These are phyloP conservation scores for Yamadazyma taylorii DNA, from an alignment of 1,139 yeast species.

Conservation along the genomic window DNA sequence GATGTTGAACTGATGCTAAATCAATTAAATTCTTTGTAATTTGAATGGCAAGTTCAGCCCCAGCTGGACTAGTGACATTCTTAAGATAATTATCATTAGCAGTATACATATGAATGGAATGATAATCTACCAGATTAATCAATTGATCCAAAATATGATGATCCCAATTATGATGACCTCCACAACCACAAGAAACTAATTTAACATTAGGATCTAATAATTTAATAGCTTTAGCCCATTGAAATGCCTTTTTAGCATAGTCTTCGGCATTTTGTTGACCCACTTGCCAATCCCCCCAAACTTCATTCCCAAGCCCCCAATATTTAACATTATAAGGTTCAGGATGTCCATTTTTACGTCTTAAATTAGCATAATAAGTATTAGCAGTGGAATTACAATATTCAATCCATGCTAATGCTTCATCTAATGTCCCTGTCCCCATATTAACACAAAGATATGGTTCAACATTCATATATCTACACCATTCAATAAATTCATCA, in stretches of 20 bases:
- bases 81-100: constrained; percentile 23
- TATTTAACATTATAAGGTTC: constrained; percentile 33
- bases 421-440: constrained; percentile 36
- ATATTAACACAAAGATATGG: constrained; percentile 32
- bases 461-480: constrained; percentile 24
- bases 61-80: constrained; percentile 28
- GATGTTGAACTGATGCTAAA: constrained; percentile 22
- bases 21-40: constrained; percentile 26
- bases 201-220: constrained; percentile 26
- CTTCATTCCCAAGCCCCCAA: constrained; percentile 36
- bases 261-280: constrained; percentile 30
- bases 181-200: constrained; percentile 28
- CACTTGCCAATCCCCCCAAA: constrained; percentile 37
- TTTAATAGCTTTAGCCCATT: constrained; percentile 35
- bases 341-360: constrained; percentile 30
- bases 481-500: constrained; percentile 34
- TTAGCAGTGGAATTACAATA: constrained; percentile 29
- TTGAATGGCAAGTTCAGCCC: constrained; percentile 30
- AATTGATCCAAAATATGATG: constrained; percentile 23
- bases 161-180: constrained; percentile 30
- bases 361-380: constrained; percentile 25
- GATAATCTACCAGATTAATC: constrained; percentile 25
- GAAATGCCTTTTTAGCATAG: constrained; percentile 25
- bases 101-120: constrained; percentile 32
- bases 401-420: constrained; percentile 33